Evolutionary conservation across 257 asterid species (phyloP).

Genomic region (Rhazya stricta): DNA sequence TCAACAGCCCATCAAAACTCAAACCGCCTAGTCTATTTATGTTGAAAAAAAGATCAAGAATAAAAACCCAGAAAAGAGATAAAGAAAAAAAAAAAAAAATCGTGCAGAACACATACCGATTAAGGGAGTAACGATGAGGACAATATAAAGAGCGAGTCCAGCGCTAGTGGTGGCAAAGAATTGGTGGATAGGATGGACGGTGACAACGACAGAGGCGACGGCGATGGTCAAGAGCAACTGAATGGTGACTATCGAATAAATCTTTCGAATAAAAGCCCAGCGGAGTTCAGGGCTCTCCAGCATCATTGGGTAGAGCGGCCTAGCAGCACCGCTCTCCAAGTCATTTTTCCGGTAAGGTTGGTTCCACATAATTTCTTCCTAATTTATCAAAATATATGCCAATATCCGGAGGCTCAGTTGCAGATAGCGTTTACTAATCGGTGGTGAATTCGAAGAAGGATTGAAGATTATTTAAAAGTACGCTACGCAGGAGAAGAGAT

Average conservation of each 20-base stretch:
- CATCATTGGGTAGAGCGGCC: slow-evolving; percentile 47
- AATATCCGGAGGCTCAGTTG: neutral
- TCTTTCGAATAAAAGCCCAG: slow-evolving; percentile 59
- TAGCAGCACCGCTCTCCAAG: slow-evolving; percentile 34
- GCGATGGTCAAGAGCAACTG: slow-evolving; percentile 48
- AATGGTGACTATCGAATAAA: slow-evolving; percentile 37
- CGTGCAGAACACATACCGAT: slow-evolving; percentile 18
- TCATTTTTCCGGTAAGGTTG: slow-evolving; percentile 39
- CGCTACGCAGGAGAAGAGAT: neutral
- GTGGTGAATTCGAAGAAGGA: neutral
- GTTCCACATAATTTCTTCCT: slow-evolving; percentile 27
- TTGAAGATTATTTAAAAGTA: neutral
- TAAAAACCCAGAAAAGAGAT: too few species aligned
- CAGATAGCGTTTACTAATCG: too few species aligned
- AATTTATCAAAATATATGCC: neutral
- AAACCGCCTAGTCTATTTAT: too few species aligned
- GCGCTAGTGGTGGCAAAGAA: slow-evolving; percentile 36
- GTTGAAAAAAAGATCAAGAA: neutral
- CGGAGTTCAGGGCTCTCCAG: slow-evolving; percentile 48
- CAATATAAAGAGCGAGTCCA: slow-evolving; percentile 30
- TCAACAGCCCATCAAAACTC: neutral
- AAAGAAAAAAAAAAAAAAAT: neutral
- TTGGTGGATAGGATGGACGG: slow-evolving; percentile 29
- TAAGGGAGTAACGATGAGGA: slow-evolving; percentile 28
- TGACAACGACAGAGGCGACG: slow-evolving; percentile 38